Conservation (phyloP, 2,329 filamentous ascomycete genomes). For the Ophiocordyceps camponoti-floridani region DNA sequence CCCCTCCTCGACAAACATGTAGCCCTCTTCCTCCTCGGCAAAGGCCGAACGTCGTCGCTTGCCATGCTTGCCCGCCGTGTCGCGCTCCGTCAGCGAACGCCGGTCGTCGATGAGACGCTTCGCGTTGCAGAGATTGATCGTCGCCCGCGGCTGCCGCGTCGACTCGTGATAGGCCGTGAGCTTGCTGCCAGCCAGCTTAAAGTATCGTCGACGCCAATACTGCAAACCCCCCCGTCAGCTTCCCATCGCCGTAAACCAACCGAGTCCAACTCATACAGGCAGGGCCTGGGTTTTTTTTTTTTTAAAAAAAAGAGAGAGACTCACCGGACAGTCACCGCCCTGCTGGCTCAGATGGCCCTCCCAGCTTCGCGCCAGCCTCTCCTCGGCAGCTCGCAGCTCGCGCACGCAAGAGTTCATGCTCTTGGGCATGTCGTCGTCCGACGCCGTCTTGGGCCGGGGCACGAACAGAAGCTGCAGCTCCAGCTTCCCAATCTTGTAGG, state of each 20-base stretch:
- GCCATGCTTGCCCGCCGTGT: constrained; percentile 58
- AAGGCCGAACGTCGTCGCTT: constrained; percentile 85
- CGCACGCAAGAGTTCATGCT: constrained; percentile 95
- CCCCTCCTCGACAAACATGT: constrained; percentile 98
- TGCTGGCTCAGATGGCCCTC: constrained; percentile 91
- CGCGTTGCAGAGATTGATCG: constrained; percentile 89
- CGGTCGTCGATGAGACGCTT: constrained; percentile 88
- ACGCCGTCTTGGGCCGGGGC: constrained; percentile 69
- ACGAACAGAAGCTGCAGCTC: constrained; percentile 90
- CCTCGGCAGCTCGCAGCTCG: constrained; percentile 81
- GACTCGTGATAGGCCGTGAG: constrained; percentile 92
- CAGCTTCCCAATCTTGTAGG: constrained; percentile 93
- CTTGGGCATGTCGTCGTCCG: constrained; percentile 96
- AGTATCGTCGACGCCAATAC: constrained; percentile 97
- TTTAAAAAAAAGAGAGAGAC: constrained; percentile 18
- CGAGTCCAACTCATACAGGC: no score
- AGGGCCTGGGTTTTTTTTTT: background rate
- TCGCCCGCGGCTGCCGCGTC: constrained; percentile 85
- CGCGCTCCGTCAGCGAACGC: constrained; percentile 63
- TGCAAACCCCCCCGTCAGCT: constrained; percentile 19
- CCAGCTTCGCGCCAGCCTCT: constrained; percentile 57
- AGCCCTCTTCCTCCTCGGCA: constrained; percentile 94
- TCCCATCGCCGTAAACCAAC: no score
- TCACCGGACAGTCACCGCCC: constrained; percentile 90
- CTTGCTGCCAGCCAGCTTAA: constrained; percentile 80